phyloP scores from a whole-genome alignment of 2,329 filamentous ascomycete genomes.

The Nectriaceae sp. region DNA sequence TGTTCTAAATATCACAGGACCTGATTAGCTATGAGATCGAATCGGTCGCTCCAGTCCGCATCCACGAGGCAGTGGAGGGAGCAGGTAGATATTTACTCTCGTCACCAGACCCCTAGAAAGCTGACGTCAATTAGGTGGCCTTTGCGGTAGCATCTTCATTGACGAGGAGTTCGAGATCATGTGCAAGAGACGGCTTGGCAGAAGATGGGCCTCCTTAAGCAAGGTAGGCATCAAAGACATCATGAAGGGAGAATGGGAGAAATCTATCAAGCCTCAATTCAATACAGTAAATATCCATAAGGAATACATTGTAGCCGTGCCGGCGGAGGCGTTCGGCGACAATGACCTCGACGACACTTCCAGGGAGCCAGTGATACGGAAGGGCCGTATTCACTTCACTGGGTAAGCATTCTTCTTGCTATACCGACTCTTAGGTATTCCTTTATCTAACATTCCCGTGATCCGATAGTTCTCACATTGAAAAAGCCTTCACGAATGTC shows the following conservation, averaged over 20 bases:
- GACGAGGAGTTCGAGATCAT: constrained; percentile 8
- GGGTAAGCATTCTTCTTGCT: neutral
- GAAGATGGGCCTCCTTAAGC: constrained; percentile 7
- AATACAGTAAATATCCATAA: constrained; percentile 5
- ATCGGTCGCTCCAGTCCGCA: too few relatives aligned
- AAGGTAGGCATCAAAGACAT: constrained; percentile 8
- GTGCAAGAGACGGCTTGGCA: constrained; percentile 1
- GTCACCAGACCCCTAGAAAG: too few relatives aligned
- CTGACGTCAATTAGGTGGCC: too few relatives aligned
- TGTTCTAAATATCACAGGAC: constrained; percentile 2
- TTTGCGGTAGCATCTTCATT: constrained; percentile 14
- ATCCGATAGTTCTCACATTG: neutral
- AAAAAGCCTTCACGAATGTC: constrained; percentile 1
- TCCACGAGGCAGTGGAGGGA: too few relatives aligned
- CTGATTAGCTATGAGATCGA: constrained; percentile 11
- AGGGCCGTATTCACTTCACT: constrained; percentile 6
- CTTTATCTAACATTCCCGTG: neutral
- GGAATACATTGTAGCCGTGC: constrained; percentile 11
- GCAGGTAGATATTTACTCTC: too few relatives aligned
- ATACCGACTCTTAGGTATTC: neutral
- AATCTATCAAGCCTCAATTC: constrained; percentile 12
- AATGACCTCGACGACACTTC: neutral
- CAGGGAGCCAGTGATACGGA: constrained; percentile 4
- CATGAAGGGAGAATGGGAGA: constrained; percentile 11
- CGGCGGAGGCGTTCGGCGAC: constrained; percentile 6